Evolutionary conservation across 31 red algal species (phyloP), one percentile per base, ranked within the genome.

Genomic region (Odonthalia washingtoniensis): DNA sequence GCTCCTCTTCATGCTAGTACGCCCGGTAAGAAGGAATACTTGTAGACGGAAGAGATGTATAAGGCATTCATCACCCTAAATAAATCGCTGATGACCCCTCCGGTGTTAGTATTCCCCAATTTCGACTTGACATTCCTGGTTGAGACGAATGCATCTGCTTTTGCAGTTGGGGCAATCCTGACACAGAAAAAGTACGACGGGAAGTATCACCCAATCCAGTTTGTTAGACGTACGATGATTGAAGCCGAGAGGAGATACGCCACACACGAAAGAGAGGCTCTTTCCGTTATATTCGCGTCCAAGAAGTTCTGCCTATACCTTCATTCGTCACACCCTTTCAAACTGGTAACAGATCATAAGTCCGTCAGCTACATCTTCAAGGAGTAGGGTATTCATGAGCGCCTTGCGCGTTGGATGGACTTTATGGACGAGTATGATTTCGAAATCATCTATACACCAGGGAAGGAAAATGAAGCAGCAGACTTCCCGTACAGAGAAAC

Each of bases 111-210:
- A 5, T 75, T 75, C 41, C 0, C 72, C 32, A 36, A 75, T 0
- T 75, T 75, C 36, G 16, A 75, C n/a, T n/a, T n/a, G n/a, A n/a
- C n/a, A n/a, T n/a, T n/a, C n/a, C n/a, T n/a, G n/a, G n/a, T n/a
- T n/a, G n/a, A n/a, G n/a, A n/a, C n/a, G n/a, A n/a, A n/a, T n/a
- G n/a, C n/a, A n/a, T n/a, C n/a, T n/a, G n/a, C n/a, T n/a, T n/a
- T n/a, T n/a, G n/a, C n/a, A n/a, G n/a, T n/a, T n/a, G n/a, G n/a
- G n/a, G n/a, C n/a, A 0, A 42, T 0, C 40, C 72, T 75, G 0
- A 26, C 72, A 36, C 30, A 75, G 9, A 75, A 75, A 40, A 75
- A 75, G 36, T 27, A 37, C 32, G 0, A 75, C 4, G 72, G 72
- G 72, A 33, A 35, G 72, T 38, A 38, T 0, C 16, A 75, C 9